Percentiles rank a stretch among this genome's conserved stretches.
These are phyloP conservation scores for Tetraselmis chui DNA, from an alignment of 139 green algal species.

Conservation along the genomic window DNA sequence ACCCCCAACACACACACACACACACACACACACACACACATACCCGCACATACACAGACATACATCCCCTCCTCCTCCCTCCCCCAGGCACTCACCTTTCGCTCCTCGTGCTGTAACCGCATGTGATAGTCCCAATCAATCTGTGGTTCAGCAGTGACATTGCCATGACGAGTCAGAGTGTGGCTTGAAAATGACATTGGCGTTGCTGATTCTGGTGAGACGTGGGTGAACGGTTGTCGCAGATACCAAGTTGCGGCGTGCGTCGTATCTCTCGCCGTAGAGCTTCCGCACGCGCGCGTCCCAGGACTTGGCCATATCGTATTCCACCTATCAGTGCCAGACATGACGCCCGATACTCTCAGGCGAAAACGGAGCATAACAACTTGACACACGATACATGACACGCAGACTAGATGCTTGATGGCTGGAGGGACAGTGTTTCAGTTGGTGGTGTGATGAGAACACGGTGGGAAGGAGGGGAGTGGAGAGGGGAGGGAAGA, in stretches of 20 bases:
- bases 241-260: slow-evolving; percentile 48
- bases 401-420: too few species aligned
- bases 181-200: too few species aligned
- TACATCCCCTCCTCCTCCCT: too few species aligned
- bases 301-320: slow-evolving; percentile 55
- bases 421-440: neutral
- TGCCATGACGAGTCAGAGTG: neutral
- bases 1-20: too few species aligned
- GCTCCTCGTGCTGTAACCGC: slow-evolving; percentile 28
- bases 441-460: neutral
- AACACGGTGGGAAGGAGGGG: too few species aligned
- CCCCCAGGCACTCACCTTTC: too few species aligned
- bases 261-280: slow-evolving; percentile 62
- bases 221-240: neutral
- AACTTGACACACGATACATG: neutral
- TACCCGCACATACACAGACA: too few species aligned
- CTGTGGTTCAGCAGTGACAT: slow-evolving; percentile 19
- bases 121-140: slow-evolving; percentile 80
- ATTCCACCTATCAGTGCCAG: slow-evolving; percentile 23
- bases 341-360: too few species aligned
- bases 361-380: neutral
- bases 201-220: neutral
- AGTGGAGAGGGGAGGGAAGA: too few species aligned
- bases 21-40: too few species aligned
- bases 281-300: slow-evolving; percentile 50